Percentiles rank a stretch among this genome's conserved stretches.
Evolutionary conservation across 2,329 filamentous ascomycete species (phyloP).

Genomic region (Lecanicillium sp.): DNA sequence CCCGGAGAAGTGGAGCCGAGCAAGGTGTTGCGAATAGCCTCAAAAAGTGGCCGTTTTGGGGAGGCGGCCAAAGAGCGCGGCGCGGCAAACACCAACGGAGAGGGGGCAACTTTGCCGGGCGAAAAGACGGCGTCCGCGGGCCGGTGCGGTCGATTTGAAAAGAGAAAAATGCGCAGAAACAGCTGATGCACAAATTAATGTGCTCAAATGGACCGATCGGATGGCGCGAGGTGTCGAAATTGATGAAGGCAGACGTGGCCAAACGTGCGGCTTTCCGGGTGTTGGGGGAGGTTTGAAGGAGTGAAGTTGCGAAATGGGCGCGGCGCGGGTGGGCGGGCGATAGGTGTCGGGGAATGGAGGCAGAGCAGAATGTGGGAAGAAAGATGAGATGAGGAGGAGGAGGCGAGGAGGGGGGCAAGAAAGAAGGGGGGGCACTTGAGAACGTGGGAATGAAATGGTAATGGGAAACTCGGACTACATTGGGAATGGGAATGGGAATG

Average conservation of each 20-base stretch:
- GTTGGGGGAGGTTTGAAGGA: slow-evolving; percentile 20
- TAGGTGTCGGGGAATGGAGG: slow-evolving; percentile 1
- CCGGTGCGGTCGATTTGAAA: slow-evolving; percentile 14
- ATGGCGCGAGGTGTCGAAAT: slow-evolving; percentile 25
- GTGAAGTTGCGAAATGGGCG: slow-evolving; percentile 9
- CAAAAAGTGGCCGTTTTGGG: slow-evolving; percentile 18
- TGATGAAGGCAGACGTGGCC: slow-evolving; percentile 32
- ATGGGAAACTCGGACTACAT: no score
- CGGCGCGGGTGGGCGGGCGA: slow-evolving; percentile 6
- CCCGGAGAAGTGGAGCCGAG: slow-evolving; percentile 11
- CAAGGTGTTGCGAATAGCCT: slow-evolving; percentile 31
- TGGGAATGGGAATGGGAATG: slow-evolving; percentile 3
- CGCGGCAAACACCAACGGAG: slow-evolving; percentile 7
- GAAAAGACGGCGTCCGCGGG: slow-evolving; percentile 16
- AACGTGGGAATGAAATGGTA: slow-evolving; percentile 3
- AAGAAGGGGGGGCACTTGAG: background rate
- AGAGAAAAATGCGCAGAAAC: slow-evolving; percentile 20
- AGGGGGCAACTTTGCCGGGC: slow-evolving; percentile 1
- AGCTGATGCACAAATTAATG: slow-evolving; percentile 25
- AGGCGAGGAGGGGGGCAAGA: background rate
- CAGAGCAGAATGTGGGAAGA: background rate
- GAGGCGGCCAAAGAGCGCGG: slow-evolving; percentile 5
- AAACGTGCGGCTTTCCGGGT: slow-evolving; percentile 19
- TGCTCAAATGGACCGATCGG: slow-evolving; percentile 27
- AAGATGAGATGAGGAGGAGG: slow-evolving; percentile 2